Conservation (phyloP, 805 yeast genomes). For the Vanderwaltozyma yarrowii region DNA sequence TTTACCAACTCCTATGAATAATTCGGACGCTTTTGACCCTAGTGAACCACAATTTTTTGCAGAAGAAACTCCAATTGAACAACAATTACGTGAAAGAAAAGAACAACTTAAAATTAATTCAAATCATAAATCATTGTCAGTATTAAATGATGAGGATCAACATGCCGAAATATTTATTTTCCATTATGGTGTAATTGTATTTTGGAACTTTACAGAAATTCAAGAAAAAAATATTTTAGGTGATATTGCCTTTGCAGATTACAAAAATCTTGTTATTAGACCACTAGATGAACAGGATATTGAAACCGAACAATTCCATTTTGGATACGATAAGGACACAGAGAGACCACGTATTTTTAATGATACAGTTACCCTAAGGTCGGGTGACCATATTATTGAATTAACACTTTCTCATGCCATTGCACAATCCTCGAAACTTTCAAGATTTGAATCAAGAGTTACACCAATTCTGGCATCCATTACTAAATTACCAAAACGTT, state of each 20-base stretch:
- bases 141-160: slow-evolving; percentile 15
- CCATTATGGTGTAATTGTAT: slow-evolving; percentile 91
- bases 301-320: slow-evolving; percentile 68
- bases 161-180: slow-evolving; percentile 86
- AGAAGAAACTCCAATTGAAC: slow-evolving; percentile 22
- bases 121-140: not conserved
- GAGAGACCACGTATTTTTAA: slow-evolving; percentile 73
- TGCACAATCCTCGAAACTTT: slow-evolving; percentile 89
- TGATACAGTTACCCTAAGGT: slow-evolving; percentile 83
- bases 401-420: slow-evolving; percentile 92
- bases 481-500: slow-evolving; percentile 77
- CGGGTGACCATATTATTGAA: slow-evolving; percentile 88
- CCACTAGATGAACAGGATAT: slow-evolving; percentile 83
- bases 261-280: slow-evolving; percentile 46
- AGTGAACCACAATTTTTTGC: slow-evolving; percentile 89
- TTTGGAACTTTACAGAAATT: slow-evolving; percentile 89
- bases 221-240: slow-evolving; percentile 93
- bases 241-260: slow-evolving; percentile 56
- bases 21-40: slow-evolving; percentile 65
- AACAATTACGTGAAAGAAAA: slow-evolving; percentile 4
- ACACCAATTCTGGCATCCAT: slow-evolving; percentile 74
- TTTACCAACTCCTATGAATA: slow-evolving; percentile 24
- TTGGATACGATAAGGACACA: slow-evolving; percentile 42
- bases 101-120: slow-evolving; percentile 2
- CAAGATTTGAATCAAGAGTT: slow-evolving; percentile 87